Evolutionary conservation across 2,329 filamentous ascomycete genomes (phyloP).

Genomic region (Didymella segeticola): DNA sequence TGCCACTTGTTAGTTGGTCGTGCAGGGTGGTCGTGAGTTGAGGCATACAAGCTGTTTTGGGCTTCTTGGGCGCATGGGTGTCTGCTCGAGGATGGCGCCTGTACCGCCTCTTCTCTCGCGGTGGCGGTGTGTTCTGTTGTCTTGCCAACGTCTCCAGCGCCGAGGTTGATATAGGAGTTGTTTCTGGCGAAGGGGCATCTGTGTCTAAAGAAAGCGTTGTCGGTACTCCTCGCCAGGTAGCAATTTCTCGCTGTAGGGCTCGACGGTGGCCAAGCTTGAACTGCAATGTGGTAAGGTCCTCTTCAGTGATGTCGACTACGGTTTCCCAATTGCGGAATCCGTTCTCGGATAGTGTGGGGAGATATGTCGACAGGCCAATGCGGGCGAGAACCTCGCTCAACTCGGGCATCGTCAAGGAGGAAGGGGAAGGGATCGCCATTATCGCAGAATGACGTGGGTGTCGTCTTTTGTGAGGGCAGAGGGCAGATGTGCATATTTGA

Average conservation of each 20-base stretch:
- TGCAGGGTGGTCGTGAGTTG: background rate
- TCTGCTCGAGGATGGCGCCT: constrained; percentile 48
- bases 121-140: constrained; percentile 31
- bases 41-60: constrained; percentile 49
- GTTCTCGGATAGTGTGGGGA: constrained; percentile 39
- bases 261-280: constrained; percentile 52
- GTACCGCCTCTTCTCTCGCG: constrained; percentile 47
- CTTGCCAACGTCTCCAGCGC: constrained; percentile 37
- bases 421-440: constrained; percentile 35
- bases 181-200: constrained; percentile 20
- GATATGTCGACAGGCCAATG: constrained; percentile 40
- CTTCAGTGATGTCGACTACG: constrained; percentile 51
- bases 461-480: constrained; percentile 18
- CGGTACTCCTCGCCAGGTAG: constrained; percentile 44
- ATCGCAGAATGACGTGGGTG: constrained; percentile 25
- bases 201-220: constrained; percentile 31
- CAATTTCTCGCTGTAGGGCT: constrained; percentile 49
- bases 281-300: constrained; percentile 44
- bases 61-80: constrained; percentile 48
- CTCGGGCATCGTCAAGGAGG: constrained; percentile 27
- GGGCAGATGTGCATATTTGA: constrained; percentile 31
- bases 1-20: constrained; percentile 9
- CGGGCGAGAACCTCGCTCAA: constrained; percentile 41
- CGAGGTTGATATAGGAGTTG: constrained; percentile 36
- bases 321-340: constrained; percentile 49